Conservation (phyloP, 2,329 filamentous ascomycete genomes). For the Verticillium dahliae region DNA sequence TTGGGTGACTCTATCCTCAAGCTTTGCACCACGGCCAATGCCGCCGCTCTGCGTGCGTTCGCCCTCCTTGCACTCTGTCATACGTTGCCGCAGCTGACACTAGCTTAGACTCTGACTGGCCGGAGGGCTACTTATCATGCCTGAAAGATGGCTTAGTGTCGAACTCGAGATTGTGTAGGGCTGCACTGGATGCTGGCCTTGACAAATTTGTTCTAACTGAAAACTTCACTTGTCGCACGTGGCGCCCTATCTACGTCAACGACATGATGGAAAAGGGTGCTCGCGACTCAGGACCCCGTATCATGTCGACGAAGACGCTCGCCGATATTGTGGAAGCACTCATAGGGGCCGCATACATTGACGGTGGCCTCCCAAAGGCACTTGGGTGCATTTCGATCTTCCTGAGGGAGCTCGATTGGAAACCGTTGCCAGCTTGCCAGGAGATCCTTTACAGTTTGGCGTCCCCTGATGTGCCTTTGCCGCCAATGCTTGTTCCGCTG, state of each 20-base stretch:
- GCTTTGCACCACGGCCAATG: constrained; percentile 59
- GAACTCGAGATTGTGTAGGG: constrained; percentile 65
- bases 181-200: constrained; percentile 57
- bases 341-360: constrained; percentile 67
- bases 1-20: constrained; percentile 83
- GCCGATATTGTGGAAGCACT: constrained; percentile 85
- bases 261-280: constrained; percentile 18
- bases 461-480: constrained; percentile 24
- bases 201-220: constrained; percentile 67
- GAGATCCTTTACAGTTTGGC: constrained; percentile 35
- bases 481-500: constrained; percentile 38
- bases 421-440: constrained; percentile 32
- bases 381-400: constrained; percentile 60
- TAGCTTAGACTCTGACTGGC: constrained; percentile 54
- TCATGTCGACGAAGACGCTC: constrained; percentile 68
- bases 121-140: constrained; percentile 67
- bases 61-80: background rate
- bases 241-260: constrained; percentile 58
- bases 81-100: background rate
- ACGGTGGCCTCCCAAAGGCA: constrained; percentile 60
- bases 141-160: constrained; percentile 66
- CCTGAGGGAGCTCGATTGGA: constrained; percentile 53
- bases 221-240: constrained; percentile 62
- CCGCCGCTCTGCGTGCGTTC: constrained; percentile 45
- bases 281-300: constrained; percentile 8